Percentiles rank a stretch among this genome's conserved stretches.
Evolutionary conservation across 306 rosid genomes (phyloP).

Genomic region (Pyrus betulifolia): DNA sequence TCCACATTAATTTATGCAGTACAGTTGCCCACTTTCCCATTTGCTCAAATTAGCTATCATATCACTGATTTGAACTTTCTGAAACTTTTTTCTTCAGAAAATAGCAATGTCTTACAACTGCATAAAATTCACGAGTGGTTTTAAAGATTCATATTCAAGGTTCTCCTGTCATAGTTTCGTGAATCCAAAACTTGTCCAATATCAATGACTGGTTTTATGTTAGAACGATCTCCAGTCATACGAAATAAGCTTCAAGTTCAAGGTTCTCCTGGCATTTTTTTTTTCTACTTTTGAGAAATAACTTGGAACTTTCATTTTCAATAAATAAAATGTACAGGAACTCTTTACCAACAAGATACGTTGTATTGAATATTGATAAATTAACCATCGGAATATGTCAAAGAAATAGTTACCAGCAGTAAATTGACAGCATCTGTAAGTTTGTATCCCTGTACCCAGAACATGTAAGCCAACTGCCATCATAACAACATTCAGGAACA

Average conservation of each 20-base stretch:
- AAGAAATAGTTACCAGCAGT: conserved; percentile 57
- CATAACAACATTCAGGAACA: conserved; percentile 26
- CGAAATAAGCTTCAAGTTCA: background rate
- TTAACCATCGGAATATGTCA: background rate
- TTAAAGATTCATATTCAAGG: background rate
- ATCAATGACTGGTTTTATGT: background rate
- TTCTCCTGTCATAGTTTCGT: background rate
- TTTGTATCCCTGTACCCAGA: conserved; percentile 83
- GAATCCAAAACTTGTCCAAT: background rate
- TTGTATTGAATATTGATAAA: background rate
- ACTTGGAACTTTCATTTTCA: background rate
- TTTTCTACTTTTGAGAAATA: background rate
- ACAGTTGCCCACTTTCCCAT: background rate
- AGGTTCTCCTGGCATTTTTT: background rate
- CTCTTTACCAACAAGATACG: background rate
- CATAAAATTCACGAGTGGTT: background rate
- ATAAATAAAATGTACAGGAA: background rate
- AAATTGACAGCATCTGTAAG: conserved; percentile 50
- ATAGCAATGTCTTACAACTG: background rate
- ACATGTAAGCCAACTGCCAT: conserved; percentile 87
- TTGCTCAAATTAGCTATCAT: background rate
- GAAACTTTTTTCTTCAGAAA: background rate
- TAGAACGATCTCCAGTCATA: too few relatives aligned
- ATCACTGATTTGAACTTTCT: background rate
- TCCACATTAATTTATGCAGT: background rate